A percentile compares a stretch with the other conserved stretches of the same genome.
phyloP scores from a whole-genome alignment of 2,329 filamentous ascomycete genomes.

The Pestalotiopsis sp. region DNA sequence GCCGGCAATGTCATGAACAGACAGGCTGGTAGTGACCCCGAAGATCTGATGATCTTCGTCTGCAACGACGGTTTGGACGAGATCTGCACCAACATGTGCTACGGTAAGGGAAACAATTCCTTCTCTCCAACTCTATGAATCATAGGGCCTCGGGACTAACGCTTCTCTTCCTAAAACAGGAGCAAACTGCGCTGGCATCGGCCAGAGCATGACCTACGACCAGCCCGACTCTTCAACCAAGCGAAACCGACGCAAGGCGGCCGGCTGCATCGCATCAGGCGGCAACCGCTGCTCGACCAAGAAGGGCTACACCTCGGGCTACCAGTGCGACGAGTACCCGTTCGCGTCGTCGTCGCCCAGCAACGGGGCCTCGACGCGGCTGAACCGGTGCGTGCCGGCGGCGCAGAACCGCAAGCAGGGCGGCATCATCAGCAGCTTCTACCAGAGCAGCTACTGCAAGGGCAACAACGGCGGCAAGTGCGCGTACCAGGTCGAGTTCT shows the following conservation, averaged over 20 bases:
- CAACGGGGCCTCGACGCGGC: background rate
- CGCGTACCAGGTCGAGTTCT: background rate
- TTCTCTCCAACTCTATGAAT: too few relatives aligned
- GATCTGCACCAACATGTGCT: background rate
- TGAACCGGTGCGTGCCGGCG: conserved; percentile 11
- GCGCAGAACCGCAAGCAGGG: conserved; percentile 13
- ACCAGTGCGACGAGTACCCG: background rate
- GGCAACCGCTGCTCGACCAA: conserved; percentile 13
- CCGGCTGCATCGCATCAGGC: conserved; percentile 7
- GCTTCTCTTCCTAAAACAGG: background rate
- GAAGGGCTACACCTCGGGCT: background rate
- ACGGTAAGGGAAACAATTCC: too few relatives aligned
- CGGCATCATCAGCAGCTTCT: conserved; percentile 10
- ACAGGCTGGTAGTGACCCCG: background rate
- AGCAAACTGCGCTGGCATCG: background rate
- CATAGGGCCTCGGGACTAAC: background rate
- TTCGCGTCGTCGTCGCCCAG: background rate
- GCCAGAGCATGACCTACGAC: background rate
- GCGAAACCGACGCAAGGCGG: conserved; percentile 11
- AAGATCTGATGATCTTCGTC: background rate
- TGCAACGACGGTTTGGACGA: background rate
- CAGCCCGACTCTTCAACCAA: background rate
- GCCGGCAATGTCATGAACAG: background rate
- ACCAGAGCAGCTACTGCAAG: conserved; percentile 10
- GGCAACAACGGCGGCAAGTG: conserved; percentile 12